Evolutionary conservation across 208 protist genomes (phyloP), one percentile per base, ranked within the genome.

Genomic region (Wallacemonas sp.): DNA sequence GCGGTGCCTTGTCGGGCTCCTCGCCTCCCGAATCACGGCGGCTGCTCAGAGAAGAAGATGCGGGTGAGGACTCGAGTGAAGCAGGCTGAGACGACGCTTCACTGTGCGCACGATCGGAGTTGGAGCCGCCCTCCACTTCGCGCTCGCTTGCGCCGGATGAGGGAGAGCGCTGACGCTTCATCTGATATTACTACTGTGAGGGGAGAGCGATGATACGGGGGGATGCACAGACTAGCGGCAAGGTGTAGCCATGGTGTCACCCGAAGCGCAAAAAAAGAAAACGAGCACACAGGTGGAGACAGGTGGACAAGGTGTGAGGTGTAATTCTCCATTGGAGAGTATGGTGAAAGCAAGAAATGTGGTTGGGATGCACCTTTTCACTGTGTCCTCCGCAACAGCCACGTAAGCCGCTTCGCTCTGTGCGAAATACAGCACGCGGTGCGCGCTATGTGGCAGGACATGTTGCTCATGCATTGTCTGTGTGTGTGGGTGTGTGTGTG

Each of bases 1-100:
- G 65, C 28, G 72, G 72, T 45, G 39, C 26, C 11, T 82, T 74
- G 22, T 82, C 77, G 11, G 68, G 62, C 38, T 75, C 79, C 57
- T 61, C 70, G 5, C 69, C 54, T 2, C 61, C 67, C 0, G 71
- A 85, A 18, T 59, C 52, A 8, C 52, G 52, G 52, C 52, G 52
- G 22, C 52, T 59, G 52, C 52, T 59, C 32, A 59, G 31, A 10
- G 61, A 72, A 4, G 69, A 74, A 0, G 77, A 65, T 0, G 55
- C 62, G 31, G 49, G 67, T 7, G 76, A 71, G 14, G n/a, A 12
- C 32, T 8, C 23, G 3, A 20, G 22, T 31, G 61, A 49, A 18
- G 42, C 42, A 22, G 42, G n/a, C 5, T 16, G 36, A 12, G 36
- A 39, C 4, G 8, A n/a, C n/a, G n/a, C 12, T 39, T 39, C 36